Base-by-base conservation (phyloP, 352 stramenopile species). In the Plasmopara muralis region DNA sequence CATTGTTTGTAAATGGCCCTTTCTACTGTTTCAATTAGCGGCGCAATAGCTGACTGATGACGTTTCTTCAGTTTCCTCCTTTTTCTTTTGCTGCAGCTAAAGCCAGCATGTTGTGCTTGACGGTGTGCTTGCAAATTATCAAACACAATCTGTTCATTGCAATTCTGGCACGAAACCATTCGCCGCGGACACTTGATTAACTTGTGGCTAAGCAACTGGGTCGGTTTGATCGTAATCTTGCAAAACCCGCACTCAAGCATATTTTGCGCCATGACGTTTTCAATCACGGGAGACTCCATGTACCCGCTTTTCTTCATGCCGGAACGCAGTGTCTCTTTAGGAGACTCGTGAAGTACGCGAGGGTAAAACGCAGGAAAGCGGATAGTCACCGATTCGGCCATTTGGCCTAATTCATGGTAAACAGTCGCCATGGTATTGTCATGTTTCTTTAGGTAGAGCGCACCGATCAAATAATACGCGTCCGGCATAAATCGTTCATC, bases 401-500 rank as follows among this genome's bases (percentile, higher is more conserved):
- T 58, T 31, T 70, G 53, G 4, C 61, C 65, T 4, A 73, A 47
- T 15, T 66, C 65, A 43, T 68, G 57, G 14, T 62, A 68, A 0
- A 70, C 47, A 38, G 58, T 47, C 20, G 61, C 65, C 54, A 60
- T 65, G 0, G 47, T 20, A 48, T 65, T 47, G 44, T 73, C 35
- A 28, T 41, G 52, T 20, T 66, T 45, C 13, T 62, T 57, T 14
- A 70, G 57, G 40, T 68, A 62, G 15, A 73, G 12, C 9, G 61
- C 57, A 9, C 57, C 65, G 42, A 73, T 55, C 0, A 53, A 56
- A 52, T 68, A 70, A 15, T 65, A 70, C 0, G 65, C 65, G 15
- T 73, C 65, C 0, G 65, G 61, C 28, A 73, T 60, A 29, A 63
- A 70, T n/a, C 55, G 43, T n/a, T 70, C 65, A 28, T 73, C 57